Evolutionary conservation across 352 stramenopile species (phyloP).

Genomic region (Globisporangium parvum): DNA sequence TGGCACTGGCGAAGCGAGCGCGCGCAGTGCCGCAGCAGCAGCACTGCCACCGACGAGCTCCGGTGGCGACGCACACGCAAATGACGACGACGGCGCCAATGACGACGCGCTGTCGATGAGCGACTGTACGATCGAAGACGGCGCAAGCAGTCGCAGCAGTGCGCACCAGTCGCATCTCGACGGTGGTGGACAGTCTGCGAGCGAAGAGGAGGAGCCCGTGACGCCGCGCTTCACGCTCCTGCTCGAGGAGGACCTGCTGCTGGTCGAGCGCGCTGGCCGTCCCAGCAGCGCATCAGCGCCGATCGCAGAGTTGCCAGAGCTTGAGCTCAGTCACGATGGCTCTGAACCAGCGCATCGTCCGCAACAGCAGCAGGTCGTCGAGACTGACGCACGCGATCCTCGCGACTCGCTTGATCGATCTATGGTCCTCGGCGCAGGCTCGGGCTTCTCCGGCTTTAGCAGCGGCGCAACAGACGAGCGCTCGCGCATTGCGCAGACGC

Average conservation of each 20-base stretch:
- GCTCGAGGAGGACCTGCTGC: conserved; percentile 43
- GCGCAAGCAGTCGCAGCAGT: too few relatives aligned
- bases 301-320: too few relatives aligned
- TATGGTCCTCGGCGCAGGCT: conserved; percentile 32
- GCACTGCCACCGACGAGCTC: not conserved
- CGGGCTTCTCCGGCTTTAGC: conserved; percentile 27
- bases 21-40: not conserved
- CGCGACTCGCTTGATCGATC: conserved; percentile 43
- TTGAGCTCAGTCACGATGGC: too few relatives aligned
- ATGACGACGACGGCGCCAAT: not conserved
- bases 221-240: conserved; percentile 59
- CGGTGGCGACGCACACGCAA: not conserved
- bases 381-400: conserved; percentile 1
- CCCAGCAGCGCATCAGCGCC: conserved; percentile 4
- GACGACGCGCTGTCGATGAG: too few relatives aligned
- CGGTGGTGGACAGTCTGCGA: conserved; percentile 13
- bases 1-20: not conserved
- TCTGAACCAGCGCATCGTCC: too few relatives aligned
- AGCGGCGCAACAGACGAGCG: conserved; percentile 4
- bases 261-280: conserved; percentile 5
- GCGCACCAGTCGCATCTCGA: conserved; percentile 2
- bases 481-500: conserved; percentile 8
- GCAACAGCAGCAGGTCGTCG: too few relatives aligned
- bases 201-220: conserved; percentile 20
- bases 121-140: too few relatives aligned